These are phyloP conservation scores for Collybiopsis confluens DNA, from an alignment of 768 basidiomycete genomes.

Conservation along the genomic window DNA sequence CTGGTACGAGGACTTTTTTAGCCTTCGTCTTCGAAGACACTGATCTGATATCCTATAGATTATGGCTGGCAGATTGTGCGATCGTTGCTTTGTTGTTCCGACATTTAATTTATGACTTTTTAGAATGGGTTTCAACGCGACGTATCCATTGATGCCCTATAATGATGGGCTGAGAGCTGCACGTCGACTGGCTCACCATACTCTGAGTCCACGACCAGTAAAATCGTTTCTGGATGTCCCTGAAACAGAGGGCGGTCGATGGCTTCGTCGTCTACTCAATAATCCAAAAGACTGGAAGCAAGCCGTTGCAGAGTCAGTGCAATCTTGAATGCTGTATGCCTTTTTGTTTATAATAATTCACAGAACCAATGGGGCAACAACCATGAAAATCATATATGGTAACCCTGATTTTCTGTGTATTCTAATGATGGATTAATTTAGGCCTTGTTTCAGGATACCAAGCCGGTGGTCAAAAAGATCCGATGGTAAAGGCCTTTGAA, in stretches of 20 bases:
- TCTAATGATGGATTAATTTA: too few species aligned
- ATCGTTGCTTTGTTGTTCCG: neutral
- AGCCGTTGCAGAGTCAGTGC: neutral
- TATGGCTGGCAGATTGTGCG: neutral
- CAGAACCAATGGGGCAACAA: constrained; percentile 9
- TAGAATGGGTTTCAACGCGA: constrained; percentile 6
- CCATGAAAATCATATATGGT: constrained; percentile 24
- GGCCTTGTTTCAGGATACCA: too few species aligned
- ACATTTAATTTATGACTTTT: constrained; percentile 8
- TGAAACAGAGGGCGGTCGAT: neutral
- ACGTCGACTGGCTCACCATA: neutral
- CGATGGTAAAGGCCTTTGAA: constrained; percentile 24
- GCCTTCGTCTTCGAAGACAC: too few species aligned
- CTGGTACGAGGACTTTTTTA: constrained; percentile 1
- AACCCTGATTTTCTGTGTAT: too few species aligned
- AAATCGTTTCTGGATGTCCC: neutral
- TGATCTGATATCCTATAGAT: neutral
- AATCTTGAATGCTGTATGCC: neutral
- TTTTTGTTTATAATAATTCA: neutral
- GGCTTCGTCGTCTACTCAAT: constrained; percentile 5
- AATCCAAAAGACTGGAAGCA: constrained; percentile 18
- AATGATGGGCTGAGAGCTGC: constrained; percentile 1
- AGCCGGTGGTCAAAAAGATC: constrained; percentile 20
- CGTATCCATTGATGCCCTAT: constrained; percentile 4
- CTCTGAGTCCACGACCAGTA: neutral